phyloP scores from a whole-genome alignment of 2,329 filamentous ascomycete species.

The Cordyceps cicadae region DNA sequence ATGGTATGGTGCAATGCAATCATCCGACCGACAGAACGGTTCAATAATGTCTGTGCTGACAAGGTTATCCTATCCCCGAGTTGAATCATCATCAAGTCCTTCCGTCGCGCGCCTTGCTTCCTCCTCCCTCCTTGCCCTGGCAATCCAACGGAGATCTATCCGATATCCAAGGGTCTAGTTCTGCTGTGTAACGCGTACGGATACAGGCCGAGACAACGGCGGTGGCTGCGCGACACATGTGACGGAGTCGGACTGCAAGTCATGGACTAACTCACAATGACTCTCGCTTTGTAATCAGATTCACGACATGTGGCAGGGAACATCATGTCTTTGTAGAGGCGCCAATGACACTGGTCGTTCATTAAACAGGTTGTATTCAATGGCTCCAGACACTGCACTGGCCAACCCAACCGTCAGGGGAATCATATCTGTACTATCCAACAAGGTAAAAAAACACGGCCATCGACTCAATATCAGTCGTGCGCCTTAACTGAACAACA shows the following conservation, averaged over 20 bases:
- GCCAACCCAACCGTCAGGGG: not conserved
- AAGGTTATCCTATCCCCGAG: not conserved
- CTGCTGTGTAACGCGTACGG: too few relatives aligned
- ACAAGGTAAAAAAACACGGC: not conserved
- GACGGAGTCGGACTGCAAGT: too few relatives aligned
- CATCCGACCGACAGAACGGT: too few relatives aligned
- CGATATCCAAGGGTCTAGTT: too few relatives aligned
- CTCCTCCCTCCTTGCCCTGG: not conserved
- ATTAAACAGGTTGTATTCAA: not conserved
- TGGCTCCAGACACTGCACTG: not conserved
- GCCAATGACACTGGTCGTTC: too few relatives aligned
- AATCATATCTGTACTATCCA: not conserved
- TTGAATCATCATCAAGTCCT: not conserved
- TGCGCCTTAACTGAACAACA: not conserved
- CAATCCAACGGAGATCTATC: not conserved
- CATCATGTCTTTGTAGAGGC: too few relatives aligned
- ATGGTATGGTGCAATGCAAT: not conserved
- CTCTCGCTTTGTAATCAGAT: too few relatives aligned
- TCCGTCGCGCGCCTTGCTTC: not conserved
- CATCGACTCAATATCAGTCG: not conserved
- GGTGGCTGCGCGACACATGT: too few relatives aligned
- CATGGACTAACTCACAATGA: too few relatives aligned
- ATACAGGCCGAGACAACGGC: too few relatives aligned
- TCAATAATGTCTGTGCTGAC: too few relatives aligned
- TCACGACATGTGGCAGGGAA: too few relatives aligned